phyloP scores from a whole-genome alignment of 2,329 filamentous ascomycete genomes.

The Pseudogymnoascus sp. region DNA sequence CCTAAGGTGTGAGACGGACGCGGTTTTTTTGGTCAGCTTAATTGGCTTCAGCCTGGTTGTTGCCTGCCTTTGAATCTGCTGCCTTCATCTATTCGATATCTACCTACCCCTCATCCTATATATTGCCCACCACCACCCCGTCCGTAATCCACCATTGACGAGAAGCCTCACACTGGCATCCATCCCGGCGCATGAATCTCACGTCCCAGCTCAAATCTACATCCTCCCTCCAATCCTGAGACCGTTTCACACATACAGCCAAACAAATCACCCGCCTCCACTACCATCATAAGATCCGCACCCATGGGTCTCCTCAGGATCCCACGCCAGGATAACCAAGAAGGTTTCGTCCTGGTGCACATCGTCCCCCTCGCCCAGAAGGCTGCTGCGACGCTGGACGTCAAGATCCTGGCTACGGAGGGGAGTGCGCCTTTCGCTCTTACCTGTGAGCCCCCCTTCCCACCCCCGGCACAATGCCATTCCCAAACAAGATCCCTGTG shows the following conservation, averaged over 20 bases:
- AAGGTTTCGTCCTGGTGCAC: conserved; percentile 51
- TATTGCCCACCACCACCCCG: not conserved
- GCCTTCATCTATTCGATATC: not conserved
- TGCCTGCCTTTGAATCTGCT: not conserved
- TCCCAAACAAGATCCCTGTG: conserved; percentile 12
- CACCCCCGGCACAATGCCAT: not conserved
- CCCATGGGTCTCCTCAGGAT: conserved; percentile 42
- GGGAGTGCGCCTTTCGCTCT: conserved; percentile 50
- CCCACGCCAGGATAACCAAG: conserved; percentile 41
- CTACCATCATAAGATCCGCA: not conserved
- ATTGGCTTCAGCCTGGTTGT: not conserved
- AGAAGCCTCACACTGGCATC: not conserved
- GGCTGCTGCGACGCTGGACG: conserved; percentile 47
- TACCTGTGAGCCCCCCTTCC: conserved; percentile 33
- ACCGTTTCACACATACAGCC: not conserved
- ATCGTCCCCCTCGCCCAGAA: conserved; percentile 39
- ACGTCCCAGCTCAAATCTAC: not conserved
- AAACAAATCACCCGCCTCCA: not conserved
- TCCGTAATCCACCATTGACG: not conserved
- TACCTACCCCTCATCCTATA: conserved; percentile 2
- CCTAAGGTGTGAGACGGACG: not conserved
- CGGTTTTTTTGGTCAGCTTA: not conserved
- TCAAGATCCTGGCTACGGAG: conserved; percentile 61
- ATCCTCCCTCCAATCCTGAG: not conserved
- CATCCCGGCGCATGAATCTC: conserved; percentile 1